phyloP scores from a whole-genome alignment of 2,329 filamentous ascomycete genomes.

The Aspergillus costaricaensis region DNA sequence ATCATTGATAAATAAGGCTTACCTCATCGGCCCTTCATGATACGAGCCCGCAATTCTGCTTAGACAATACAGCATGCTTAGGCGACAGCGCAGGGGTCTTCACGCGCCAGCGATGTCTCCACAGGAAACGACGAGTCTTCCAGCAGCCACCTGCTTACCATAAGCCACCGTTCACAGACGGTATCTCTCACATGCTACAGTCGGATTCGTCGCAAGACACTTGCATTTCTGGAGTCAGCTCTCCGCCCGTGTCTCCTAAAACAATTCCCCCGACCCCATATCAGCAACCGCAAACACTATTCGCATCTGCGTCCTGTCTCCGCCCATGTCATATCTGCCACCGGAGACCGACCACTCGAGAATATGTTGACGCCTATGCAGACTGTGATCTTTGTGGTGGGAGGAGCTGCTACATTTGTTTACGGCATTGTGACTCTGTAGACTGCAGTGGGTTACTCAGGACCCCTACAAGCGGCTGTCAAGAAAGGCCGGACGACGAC shows the following conservation, averaged over 20 bases:
- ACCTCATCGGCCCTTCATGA: slow-evolving; percentile 20
- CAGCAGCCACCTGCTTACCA: slow-evolving; percentile 13
- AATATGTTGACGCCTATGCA: slow-evolving; percentile 44
- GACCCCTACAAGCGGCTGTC: slow-evolving; percentile 3
- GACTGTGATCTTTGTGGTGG: slow-evolving; percentile 44
- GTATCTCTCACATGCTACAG: slow-evolving; percentile 2
- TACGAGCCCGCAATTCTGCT: slow-evolving; percentile 16
- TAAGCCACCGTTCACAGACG: neutral
- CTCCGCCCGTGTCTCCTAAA: slow-evolving; percentile 31
- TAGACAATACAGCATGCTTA: slow-evolving; percentile 15
- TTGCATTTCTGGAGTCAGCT: slow-evolving; percentile 10
- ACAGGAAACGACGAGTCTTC: slow-evolving; percentile 21
- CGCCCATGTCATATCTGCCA: slow-evolving; percentile 47
- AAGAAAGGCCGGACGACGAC: slow-evolving; percentile 2
- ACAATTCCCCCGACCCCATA: slow-evolving; percentile 20
- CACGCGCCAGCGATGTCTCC: slow-evolving; percentile 12
- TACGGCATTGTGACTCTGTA: slow-evolving; percentile 40
- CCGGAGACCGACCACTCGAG: slow-evolving; percentile 42
- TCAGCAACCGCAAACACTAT: slow-evolving; percentile 20
- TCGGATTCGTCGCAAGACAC: slow-evolving; percentile 8
- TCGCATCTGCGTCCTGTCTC: slow-evolving; percentile 30
- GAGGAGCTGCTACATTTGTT: slow-evolving; percentile 46
- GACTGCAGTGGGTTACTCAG: slow-evolving; percentile 27
- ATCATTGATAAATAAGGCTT: slow-evolving; percentile 9
- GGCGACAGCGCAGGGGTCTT: slow-evolving; percentile 16